Conservation (phyloP, 768 basidiomycete species). For the Auriscalpium microsporum region DNA sequence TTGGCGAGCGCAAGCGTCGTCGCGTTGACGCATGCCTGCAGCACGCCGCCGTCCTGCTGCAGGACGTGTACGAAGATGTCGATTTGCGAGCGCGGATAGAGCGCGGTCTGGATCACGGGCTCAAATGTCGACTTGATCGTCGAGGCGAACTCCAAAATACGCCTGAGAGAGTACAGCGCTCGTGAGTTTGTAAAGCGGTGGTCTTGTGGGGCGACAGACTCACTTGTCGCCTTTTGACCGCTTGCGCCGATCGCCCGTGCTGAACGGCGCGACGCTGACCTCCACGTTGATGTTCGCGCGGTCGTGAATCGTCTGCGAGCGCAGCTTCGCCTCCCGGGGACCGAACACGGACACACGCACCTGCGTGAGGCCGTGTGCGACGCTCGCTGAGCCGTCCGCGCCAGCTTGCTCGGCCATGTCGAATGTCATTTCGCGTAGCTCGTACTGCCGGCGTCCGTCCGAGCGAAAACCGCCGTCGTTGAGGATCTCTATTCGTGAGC, state of each 20-base stretch:
- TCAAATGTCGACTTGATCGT: conserved; percentile 93
- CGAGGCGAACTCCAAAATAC: conserved; percentile 77
- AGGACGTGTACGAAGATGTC: conserved; percentile 90
- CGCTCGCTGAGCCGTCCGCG: conserved; percentile 79
- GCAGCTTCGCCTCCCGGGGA: conserved; percentile 79
- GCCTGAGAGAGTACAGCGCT: conserved; percentile 38
- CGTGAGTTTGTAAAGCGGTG: not conserved
- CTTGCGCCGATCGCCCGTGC: conserved; percentile 70
- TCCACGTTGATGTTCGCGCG: conserved; percentile 87
- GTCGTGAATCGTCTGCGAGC: conserved; percentile 78
- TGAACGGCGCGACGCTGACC: conserved; percentile 80
- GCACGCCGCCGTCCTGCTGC: conserved; percentile 87
- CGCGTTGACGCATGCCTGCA: conserved; percentile 89
- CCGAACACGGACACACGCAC: conserved; percentile 87
- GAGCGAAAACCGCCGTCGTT: conserved; percentile 85
- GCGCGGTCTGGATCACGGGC: conserved; percentile 80
- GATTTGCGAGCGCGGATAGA: conserved; percentile 93
- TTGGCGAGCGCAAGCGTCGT: conserved; percentile 86
- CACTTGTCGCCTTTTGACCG: conserved; percentile 83
- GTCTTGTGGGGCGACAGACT: conserved; percentile 8
- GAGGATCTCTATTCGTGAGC: conserved; percentile 60
- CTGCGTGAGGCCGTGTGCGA: conserved; percentile 86
- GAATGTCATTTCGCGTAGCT: conserved; percentile 76
- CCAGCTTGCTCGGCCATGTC: conserved; percentile 64
- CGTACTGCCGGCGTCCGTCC: conserved; percentile 88